A percentile compares a stretch with the other conserved stretches of the same genome.
Conservation (phyloP, 2,329 filamentous ascomycete genomes). For the Westerdykella sp. region DNA sequence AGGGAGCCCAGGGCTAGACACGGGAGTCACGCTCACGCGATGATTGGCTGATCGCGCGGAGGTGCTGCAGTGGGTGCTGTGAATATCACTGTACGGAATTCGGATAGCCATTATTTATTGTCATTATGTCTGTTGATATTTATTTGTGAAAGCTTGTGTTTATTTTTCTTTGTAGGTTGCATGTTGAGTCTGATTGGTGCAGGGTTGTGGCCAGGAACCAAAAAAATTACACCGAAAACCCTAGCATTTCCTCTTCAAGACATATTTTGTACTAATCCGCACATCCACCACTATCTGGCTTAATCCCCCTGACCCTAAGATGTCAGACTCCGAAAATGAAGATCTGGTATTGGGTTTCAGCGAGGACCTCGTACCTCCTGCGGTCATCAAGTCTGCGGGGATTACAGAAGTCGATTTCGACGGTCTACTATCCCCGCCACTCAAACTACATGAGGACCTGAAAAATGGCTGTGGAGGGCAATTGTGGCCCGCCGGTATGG, state of each 20-base stretch:
- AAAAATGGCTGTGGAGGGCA: constrained; percentile 85
- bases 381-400: constrained; percentile 46
- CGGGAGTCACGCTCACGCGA: constrained; percentile 1
- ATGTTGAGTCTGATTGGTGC: too few species aligned
- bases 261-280: too few species aligned
- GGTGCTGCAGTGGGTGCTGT: too few species aligned
- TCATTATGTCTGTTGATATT: too few species aligned
- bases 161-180: too few species aligned
- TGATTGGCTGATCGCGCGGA: constrained; percentile 2
- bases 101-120: too few species aligned
- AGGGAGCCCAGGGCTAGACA: not conserved
- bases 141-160: too few species aligned
- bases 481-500: constrained; percentile 89
- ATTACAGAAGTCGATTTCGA: constrained; percentile 60
- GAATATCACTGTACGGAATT: too few species aligned
- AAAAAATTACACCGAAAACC: too few species aligned
- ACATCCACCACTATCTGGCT: not conserved
- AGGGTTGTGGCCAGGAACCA: too few species aligned
- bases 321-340: constrained; percentile 28
- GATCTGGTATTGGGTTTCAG: constrained; percentile 39
- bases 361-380: constrained; percentile 52
- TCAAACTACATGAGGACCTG: constrained; percentile 79
- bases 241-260: too few species aligned
- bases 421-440: constrained; percentile 61
- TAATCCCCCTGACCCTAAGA: too few species aligned